Base-by-base conservation (phyloP, 2,329 filamentous ascomycete species). In the Sphaerostilbella broomeana region DNA sequence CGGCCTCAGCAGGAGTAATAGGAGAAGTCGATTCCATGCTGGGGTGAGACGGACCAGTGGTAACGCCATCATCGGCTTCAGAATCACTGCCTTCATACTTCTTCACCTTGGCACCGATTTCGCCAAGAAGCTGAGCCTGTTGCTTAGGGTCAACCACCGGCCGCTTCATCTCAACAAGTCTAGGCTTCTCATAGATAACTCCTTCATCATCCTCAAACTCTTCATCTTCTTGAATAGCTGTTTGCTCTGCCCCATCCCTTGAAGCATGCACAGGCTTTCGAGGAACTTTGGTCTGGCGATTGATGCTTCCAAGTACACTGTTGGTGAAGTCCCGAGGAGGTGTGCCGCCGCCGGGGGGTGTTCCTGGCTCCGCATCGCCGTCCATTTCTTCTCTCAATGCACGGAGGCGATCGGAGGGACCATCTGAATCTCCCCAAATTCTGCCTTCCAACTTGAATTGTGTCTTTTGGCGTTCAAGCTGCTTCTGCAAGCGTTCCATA, bases 381-480 rank as follows among this genome's bases (percentile, higher is more conserved):
- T 97, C 92, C 92, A 98, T 98, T 63, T 89, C 82, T 63, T 97
- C 90, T 43, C 92, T 83, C 35, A 97, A 72, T 49, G 94, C 90
- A 49, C 92, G 83, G 43, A 98, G 71, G 53, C 89, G 82, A 64
- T 98, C 92, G 30, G 88, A 95, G 10, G 92, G 90, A 24, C 86
- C 86, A 48, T 84, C 74, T 37, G 75, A 69, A 47, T 94, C 85
- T 46, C 82, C 82, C 84, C 90, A 95, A 7, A 87, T 81, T 60
- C 86, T 86, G 50, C 92, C 92, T 63, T 97, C 92, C 21, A 98
- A 77, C 64, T 95, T 95, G 64, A 87, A 95, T 58, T 97, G 89
- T 1, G 92, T 97, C 75, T 97, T 97, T 48, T 95, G 90, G 48
- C 92, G 75, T 67, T 97, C 90, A 28, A 98, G 78, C 64, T 97